Percentiles rank a stretch among this genome's conserved stretches.
Evolutionary conservation across 1,284 basidiomycete genomes (phyloP).

Genomic region (Rhodotorula mucilaginosa): DNA sequence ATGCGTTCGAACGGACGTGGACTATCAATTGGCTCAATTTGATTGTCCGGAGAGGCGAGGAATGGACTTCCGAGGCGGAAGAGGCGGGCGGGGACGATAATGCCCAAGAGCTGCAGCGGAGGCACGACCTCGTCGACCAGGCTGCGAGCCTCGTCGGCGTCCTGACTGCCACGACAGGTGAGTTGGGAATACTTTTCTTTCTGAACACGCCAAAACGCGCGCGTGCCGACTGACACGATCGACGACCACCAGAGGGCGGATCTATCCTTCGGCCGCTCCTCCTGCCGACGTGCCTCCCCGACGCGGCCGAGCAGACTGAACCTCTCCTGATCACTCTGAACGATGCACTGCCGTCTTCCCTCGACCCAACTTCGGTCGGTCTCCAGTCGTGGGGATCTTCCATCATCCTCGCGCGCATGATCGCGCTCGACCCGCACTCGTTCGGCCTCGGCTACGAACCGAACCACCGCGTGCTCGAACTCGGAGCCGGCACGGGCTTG

Average conservation of each 20-base stretch:
- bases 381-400: conserved; percentile 89
- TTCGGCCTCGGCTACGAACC: conserved; percentile 53
- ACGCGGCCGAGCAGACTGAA: conserved; percentile 26
- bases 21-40: conserved; percentile 68
- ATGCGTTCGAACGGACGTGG: conserved; percentile 66
- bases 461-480: conserved; percentile 63
- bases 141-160: conserved; percentile 32
- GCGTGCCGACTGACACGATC: not conserved
- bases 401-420: conserved; percentile 74
- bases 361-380: conserved; percentile 73
- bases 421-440: conserved; percentile 59
- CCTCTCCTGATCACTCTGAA: conserved; percentile 57
- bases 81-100: conserved; percentile 26
- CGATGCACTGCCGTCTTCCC: conserved; percentile 70
- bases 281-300: conserved; percentile 33
- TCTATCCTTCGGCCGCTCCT: conserved; percentile 33
- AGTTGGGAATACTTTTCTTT: not conserved
- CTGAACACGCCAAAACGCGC: not conserved
- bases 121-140: conserved; percentile 35
- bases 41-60: conserved; percentile 60
- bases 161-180: conserved; percentile 33
- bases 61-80: conserved; percentile 52
- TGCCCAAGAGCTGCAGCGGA: conserved; percentile 42
- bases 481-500: conserved; percentile 84
- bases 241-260: conserved; percentile 21